Base-by-base conservation (phyloP, 192 early-diverging fungal genomes). In the Glomus cerebriforme region DNA sequence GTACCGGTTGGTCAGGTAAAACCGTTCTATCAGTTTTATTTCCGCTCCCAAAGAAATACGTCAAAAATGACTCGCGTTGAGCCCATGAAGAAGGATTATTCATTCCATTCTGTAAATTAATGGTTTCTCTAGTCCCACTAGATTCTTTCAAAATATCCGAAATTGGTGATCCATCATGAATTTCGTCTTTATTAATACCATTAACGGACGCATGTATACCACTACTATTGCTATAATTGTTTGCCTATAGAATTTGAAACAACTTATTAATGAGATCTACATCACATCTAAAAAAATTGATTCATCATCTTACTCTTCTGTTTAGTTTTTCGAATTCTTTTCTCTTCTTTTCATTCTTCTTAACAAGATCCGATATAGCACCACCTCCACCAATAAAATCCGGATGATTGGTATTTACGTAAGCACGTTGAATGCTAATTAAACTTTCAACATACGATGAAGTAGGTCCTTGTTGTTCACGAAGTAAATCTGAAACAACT, bases 321-420 rank as follows among this genome's bases (percentile, higher is more conserved):
- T 82, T 70, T 19, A 83, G 79, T 9, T 81, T 82, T 73, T 86
- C 81, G 32, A 85, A 82, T n/a, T 84, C 79, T 67, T 79, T 84
- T 81, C 88, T 87, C 80, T 90, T 90, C 83, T 88, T 91, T 79
- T 91, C 89, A 15, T 88, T 84, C 72, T 88, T 87, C 54, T 86
- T 88, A 83, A 94, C 90, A 62, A 95, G 78, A 31, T 89, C 89
- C 27, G 84, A 87, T 83, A 95, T 89, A n/a, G 94, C 92, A 17
- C 90, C 91, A 0, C 89, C 90, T 0, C 91, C 94, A 19, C 93
- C 93, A 77, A 95, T 88, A 82, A 95, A 95, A 79, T 95, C 94
- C 0, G 93, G 92, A 74, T 95, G 94, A 83, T 93, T 93, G 73
- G 94, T 95, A 79, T 95, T 95, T 80, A 95, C 93, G 77, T 95